Conservation (phyloP, 2,329 filamentous ascomycete genomes). For the Colletotrichum sp. region DNA sequence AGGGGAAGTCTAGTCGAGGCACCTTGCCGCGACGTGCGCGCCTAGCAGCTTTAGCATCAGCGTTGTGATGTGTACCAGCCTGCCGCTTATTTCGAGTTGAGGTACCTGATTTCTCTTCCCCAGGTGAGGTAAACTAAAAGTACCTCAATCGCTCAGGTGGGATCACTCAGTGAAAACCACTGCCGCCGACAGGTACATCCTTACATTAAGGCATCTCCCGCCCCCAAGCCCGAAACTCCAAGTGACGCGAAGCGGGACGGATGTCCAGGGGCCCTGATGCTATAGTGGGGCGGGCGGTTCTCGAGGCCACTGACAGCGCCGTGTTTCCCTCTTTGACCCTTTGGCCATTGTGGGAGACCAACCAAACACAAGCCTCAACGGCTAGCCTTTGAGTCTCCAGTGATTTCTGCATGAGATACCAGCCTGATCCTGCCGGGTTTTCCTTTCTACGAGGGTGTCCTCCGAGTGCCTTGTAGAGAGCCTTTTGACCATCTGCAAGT, state of each 20-base stretch:
- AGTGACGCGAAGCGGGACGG: slow-evolving; percentile 20
- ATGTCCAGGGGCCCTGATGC: slow-evolving; percentile 8
- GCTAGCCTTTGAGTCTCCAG: not conserved
- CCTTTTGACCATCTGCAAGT: not conserved
- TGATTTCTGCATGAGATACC: not conserved
- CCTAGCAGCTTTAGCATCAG: not conserved
- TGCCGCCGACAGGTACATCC: not conserved
- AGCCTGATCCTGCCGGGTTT: not conserved
- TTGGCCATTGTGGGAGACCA: not conserved
- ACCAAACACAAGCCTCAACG: not conserved
- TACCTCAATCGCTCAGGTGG: not conserved
- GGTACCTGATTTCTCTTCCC: not conserved
- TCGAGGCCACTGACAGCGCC: slow-evolving; percentile 1
- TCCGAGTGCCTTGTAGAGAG: not conserved
- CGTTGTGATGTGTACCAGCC: not conserved
- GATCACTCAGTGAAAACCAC: not conserved
- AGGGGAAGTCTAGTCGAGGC: not conserved
- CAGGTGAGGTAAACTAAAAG: not conserved
- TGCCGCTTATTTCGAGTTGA: not conserved
- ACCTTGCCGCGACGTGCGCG: not conserved
- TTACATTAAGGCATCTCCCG: slow-evolving; percentile 8
- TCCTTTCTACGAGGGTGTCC: not conserved
- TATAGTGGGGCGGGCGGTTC: slow-evolving; percentile 2
- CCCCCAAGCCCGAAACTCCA: slow-evolving; percentile 19
- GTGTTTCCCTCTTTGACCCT: not conserved